phyloP scores from a whole-genome alignment of 192 early-diverging fungal genomes.

The Entomortierella parvispora region DNA sequence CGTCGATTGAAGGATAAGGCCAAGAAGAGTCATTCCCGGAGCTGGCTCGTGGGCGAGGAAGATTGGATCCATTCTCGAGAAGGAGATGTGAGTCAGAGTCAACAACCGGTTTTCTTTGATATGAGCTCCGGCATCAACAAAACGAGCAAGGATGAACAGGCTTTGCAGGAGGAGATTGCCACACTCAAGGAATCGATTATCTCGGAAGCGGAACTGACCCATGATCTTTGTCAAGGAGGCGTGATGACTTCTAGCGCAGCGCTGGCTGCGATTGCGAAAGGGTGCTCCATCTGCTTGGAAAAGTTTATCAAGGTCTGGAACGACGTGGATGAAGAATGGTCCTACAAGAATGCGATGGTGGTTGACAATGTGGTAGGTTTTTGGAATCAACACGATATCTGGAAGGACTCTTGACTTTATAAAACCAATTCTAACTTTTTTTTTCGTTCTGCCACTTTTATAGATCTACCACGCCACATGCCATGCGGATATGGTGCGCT shows the following conservation, averaged over 20 bases:
- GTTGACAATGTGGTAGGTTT: slow-evolving; percentile 64
- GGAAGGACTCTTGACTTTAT: neutral
- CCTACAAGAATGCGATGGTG: slow-evolving; percentile 73
- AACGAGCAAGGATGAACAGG: slow-evolving; percentile 37
- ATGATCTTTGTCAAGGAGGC: slow-evolving; percentile 35
- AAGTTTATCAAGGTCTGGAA: slow-evolving; percentile 77
- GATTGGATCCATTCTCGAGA: slow-evolving; percentile 59
- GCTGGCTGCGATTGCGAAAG: slow-evolving; percentile 55
- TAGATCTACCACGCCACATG: slow-evolving; percentile 73
- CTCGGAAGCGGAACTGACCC: slow-evolving; percentile 30
- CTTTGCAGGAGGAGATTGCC: slow-evolving; percentile 33
- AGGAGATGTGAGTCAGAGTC: slow-evolving; percentile 37
- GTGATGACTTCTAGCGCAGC: slow-evolving; percentile 59
- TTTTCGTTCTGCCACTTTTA: neutral
- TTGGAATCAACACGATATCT: neutral
- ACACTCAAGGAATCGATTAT: slow-evolving; percentile 36
- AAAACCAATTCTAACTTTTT: neutral
- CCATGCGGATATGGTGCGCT: slow-evolving; percentile 59
- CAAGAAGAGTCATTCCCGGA: slow-evolving; percentile 84
- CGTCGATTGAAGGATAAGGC: slow-evolving; percentile 82
- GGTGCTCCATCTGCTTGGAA: slow-evolving; percentile 82
- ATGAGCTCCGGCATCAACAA: slow-evolving; percentile 32
- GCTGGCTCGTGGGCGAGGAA: slow-evolving; percentile 85
- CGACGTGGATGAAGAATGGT: slow-evolving; percentile 82
- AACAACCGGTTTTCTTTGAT: slow-evolving; percentile 52